Evolutionary conservation across 371 early-diverging fungal species (phyloP).

Genomic region (Blakeslea trispora): DNA sequence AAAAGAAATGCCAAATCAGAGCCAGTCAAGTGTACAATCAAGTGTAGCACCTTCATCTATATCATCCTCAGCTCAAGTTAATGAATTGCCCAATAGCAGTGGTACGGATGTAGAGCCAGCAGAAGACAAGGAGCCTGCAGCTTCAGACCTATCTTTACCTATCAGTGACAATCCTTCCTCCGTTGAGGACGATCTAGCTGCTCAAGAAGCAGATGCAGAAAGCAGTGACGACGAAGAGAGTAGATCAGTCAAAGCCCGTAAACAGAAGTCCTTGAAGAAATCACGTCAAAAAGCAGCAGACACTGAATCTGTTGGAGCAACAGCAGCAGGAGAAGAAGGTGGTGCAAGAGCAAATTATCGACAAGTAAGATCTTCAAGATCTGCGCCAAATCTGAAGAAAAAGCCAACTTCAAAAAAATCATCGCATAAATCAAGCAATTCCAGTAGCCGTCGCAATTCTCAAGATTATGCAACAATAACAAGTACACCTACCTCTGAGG

Average conservation of each 20-base stretch:
- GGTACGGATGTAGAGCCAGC: too few relatives aligned
- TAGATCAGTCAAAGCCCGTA: slow-evolving; percentile 3
- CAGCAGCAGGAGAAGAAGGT: too few relatives aligned
- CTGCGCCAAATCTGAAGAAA: slow-evolving; percentile 39
- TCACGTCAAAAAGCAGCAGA: slow-evolving; percentile 1
- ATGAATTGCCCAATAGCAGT: too few relatives aligned
- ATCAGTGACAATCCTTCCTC: too few relatives aligned
- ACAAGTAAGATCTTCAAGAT: slow-evolving; percentile 29
- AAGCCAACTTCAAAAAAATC: too few relatives aligned
- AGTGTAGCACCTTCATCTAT: too few relatives aligned
- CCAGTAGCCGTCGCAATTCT: slow-evolving; percentile 12
- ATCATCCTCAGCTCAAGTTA: too few relatives aligned
- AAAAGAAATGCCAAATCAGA: too few relatives aligned
- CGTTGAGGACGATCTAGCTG: slow-evolving; percentile 7
- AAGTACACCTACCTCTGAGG: slow-evolving; percentile 12
- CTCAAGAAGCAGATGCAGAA: slow-evolving; percentile 16
- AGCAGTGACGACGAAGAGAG: slow-evolving; percentile 19
- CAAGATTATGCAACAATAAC: slow-evolving; percentile 18
- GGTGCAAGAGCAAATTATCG: slow-evolving; percentile 7
- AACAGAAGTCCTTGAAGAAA: slow-evolving; percentile 19
- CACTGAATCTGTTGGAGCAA: too few relatives aligned
- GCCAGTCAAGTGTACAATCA: too few relatives aligned
- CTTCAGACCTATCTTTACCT: too few relatives aligned
- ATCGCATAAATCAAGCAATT: slow-evolving; percentile 19
- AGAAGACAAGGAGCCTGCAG: too few relatives aligned